phyloP scores from a whole-genome alignment of 768 basidiomycete species.

The Tricholoma terreum region DNA sequence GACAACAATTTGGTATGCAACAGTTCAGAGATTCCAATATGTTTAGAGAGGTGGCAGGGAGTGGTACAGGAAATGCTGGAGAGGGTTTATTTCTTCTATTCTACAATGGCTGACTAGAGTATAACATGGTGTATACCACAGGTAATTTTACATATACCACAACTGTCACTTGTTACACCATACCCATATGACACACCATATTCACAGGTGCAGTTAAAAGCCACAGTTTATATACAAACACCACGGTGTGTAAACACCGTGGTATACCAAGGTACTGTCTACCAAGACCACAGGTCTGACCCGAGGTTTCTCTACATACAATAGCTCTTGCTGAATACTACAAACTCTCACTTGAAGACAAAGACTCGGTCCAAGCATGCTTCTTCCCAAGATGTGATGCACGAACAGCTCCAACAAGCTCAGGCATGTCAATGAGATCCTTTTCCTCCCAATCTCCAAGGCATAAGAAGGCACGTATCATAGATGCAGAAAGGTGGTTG shows the following conservation, averaged over 20 bases:
- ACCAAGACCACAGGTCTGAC: not conserved
- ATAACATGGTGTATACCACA: not conserved
- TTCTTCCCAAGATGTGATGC: not conserved
- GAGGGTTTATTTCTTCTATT: not conserved
- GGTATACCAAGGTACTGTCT: not conserved
- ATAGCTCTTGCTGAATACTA: not conserved
- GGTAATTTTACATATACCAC: not conserved
- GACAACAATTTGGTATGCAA: not conserved
- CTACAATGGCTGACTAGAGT: not conserved
- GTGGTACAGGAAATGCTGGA: not conserved
- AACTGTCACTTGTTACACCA: not conserved
- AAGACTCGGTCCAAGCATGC: not conserved
- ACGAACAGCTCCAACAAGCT: conserved; percentile 3
- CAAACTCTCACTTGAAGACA: not conserved
- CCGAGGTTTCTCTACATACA: not conserved
- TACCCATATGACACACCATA: not conserved
- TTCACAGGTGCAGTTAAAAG: not conserved
- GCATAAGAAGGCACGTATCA: conserved; percentile 15
- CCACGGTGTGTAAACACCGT: not conserved
- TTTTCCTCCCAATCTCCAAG: conserved; percentile 17
- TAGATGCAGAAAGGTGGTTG: conserved; percentile 13
- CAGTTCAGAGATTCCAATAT: not conserved
- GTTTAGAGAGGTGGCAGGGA: not conserved
- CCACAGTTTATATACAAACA: not conserved
- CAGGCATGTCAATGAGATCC: conserved; percentile 10